These are phyloP conservation scores for Moesziomyces parantarcticus DNA, from an alignment of 1,284 basidiomycete species.

Conservation along the genomic window DNA sequence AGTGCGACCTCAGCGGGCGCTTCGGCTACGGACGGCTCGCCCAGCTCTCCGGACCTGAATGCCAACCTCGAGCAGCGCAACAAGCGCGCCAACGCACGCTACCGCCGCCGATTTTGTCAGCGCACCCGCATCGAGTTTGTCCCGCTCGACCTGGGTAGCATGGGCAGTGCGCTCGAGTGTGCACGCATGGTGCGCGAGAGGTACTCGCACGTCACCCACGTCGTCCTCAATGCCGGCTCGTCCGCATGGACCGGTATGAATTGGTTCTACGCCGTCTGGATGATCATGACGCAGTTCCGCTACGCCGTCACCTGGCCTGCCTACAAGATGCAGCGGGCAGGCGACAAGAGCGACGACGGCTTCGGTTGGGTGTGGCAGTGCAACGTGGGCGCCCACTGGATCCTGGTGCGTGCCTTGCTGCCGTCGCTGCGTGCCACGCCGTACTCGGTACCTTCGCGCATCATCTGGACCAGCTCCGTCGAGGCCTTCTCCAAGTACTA, in stretches of 20 bases:
- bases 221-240: slow-evolving; percentile 67
- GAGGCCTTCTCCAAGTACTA: slow-evolving; percentile 63
- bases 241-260: slow-evolving; percentile 65
- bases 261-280: slow-evolving; percentile 60
- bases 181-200: slow-evolving; percentile 53
- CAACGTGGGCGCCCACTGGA: slow-evolving; percentile 66
- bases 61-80: slow-evolving; percentile 46
- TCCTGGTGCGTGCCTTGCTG: slow-evolving; percentile 60
- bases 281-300: slow-evolving; percentile 61
- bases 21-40: neutral
- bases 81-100: slow-evolving; percentile 54
- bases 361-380: slow-evolving; percentile 68
- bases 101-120: slow-evolving; percentile 58
- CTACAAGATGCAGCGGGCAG: slow-evolving; percentile 64
- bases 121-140: slow-evolving; percentile 65
- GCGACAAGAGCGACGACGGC: slow-evolving; percentile 64
- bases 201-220: slow-evolving; percentile 65
- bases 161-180: slow-evolving; percentile 63
- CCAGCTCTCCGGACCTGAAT: slow-evolving; percentile 33
- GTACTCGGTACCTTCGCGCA: slow-evolving; percentile 57
- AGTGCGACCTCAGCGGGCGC: neutral
- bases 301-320: slow-evolving; percentile 65
- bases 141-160: slow-evolving; percentile 64
- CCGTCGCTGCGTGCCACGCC: slow-evolving; percentile 58
- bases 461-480: slow-evolving; percentile 68